Evolutionary conservation across 2,329 filamentous ascomycete genomes (phyloP).

Genomic region (Blastomyces emzantsi): DNA sequence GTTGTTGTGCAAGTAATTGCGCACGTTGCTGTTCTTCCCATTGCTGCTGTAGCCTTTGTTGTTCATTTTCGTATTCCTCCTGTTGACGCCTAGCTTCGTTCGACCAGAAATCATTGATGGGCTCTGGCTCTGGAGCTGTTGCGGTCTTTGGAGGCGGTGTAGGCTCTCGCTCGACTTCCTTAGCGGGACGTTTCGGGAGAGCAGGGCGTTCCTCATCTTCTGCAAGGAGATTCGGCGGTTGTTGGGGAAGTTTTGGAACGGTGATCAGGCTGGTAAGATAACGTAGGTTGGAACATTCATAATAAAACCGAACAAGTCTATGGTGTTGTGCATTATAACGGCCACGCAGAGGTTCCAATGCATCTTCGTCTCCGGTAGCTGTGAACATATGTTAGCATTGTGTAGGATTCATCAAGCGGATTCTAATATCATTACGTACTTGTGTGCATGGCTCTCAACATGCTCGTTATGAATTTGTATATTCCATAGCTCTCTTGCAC

Average conservation of each 20-base stretch:
- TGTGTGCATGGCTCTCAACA: slow-evolving; percentile 95
- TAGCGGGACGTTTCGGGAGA: slow-evolving; percentile 63
- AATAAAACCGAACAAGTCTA: slow-evolving; percentile 94
- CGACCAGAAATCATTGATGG: slow-evolving; percentile 98
- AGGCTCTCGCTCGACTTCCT: slow-evolving; percentile 60
- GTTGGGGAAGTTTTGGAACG: slow-evolving; percentile 88
- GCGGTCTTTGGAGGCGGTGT: slow-evolving; percentile 55
- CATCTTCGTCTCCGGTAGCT: slow-evolving; percentile 90
- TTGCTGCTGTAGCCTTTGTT: slow-evolving; percentile 76
- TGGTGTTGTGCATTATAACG: slow-evolving; percentile 96
- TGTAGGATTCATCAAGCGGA: slow-evolving; percentile 14
- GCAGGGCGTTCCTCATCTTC: slow-evolving; percentile 79
- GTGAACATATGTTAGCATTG: slow-evolving; percentile 11
- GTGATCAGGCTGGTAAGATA: slow-evolving; percentile 95
- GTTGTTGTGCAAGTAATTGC: slow-evolving; percentile 72
- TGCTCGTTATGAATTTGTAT: slow-evolving; percentile 99
- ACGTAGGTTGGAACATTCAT: slow-evolving; percentile 94
- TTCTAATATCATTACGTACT: slow-evolving; percentile 46
- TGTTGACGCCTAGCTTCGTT: slow-evolving; percentile 84
- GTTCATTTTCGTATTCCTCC: slow-evolving; percentile 89
- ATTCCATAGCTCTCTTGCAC: slow-evolving; percentile 98
- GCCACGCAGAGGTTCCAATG: slow-evolving; percentile 74
- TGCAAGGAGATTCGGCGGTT: slow-evolving; percentile 77
- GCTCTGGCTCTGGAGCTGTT: slow-evolving; percentile 68
- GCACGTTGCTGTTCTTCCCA: slow-evolving; percentile 71